phyloP scores from a whole-genome alignment of 2,329 filamentous ascomycete genomes.

The Colletotrichum liaoningense region DNA sequence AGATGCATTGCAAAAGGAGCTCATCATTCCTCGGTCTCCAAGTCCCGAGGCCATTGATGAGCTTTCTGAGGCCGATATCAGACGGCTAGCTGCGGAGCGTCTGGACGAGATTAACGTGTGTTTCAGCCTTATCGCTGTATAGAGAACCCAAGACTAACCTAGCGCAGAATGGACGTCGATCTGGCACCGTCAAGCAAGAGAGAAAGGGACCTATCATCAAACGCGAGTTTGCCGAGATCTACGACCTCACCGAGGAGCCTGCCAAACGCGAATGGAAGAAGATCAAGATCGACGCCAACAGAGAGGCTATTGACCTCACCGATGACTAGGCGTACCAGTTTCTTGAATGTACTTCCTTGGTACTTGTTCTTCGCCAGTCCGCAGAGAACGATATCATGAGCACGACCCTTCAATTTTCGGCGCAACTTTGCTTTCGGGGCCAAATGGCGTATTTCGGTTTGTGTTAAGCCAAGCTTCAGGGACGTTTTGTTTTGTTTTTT shows the following conservation, averaged over 20 bases:
- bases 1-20: slow-evolving; percentile 39
- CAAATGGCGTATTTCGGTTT: not conserved
- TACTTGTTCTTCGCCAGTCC: not conserved
- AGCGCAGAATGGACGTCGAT: not conserved
- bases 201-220: slow-evolving; percentile 17
- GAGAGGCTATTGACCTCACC: slow-evolving; percentile 35
- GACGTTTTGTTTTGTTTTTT: no score
- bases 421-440: not conserved
- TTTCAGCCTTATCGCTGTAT: not conserved
- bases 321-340: slow-evolving; percentile 20
- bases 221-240: slow-evolving; percentile 28
- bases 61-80: slow-evolving; percentile 30
- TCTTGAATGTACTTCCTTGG: not conserved
- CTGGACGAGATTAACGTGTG: slow-evolving; percentile 28
- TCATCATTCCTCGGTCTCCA: slow-evolving; percentile 37
- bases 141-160: not conserved
- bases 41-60: slow-evolving; percentile 27
- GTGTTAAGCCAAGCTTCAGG: not conserved
- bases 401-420: not conserved
- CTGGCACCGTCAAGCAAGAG: slow-evolving; percentile 26
- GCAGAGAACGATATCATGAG: not conserved
- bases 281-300: slow-evolving; percentile 26
- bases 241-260: slow-evolving; percentile 30
- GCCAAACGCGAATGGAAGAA: slow-evolving; percentile 34
- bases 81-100: slow-evolving; percentile 30